These are phyloP conservation scores for Neurospora hispaniola DNA, from an alignment of 495 filamentous ascomycete species.

Conservation along the genomic window DNA sequence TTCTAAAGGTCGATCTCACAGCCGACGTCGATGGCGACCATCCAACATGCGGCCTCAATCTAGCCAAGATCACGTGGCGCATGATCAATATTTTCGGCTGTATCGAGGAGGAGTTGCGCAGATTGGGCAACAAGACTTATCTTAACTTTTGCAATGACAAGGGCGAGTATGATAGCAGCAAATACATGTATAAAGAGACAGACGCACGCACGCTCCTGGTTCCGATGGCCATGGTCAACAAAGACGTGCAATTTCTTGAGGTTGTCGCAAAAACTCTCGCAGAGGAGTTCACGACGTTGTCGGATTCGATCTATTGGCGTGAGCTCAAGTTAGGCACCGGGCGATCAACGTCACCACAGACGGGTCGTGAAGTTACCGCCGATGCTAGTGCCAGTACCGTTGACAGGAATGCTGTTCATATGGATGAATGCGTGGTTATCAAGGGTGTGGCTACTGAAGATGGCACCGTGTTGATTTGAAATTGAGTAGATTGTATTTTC, in stretches of 20 bases:
- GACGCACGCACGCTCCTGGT: neutral
- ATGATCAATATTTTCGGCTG: constrained; percentile 19
- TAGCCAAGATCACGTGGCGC: constrained; percentile 12
- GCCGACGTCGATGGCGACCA: constrained; percentile 17
- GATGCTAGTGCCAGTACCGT: neutral
- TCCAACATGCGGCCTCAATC: constrained; percentile 24
- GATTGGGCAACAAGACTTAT: constrained; percentile 31
- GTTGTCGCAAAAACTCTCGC: neutral
- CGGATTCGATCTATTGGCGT: neutral
- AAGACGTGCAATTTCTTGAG: neutral
- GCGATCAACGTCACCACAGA: neutral
- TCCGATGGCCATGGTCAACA: neutral
- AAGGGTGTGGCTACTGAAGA: neutral
- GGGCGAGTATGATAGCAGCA: neutral
- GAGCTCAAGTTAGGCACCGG: neutral
- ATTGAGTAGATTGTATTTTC: neutral
- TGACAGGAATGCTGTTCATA: neutral
- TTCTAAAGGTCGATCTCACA: constrained; percentile 20
- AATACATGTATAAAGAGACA: neutral
- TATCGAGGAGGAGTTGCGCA: constrained; percentile 53
- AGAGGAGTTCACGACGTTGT: neutral
- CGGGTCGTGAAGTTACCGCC: neutral
- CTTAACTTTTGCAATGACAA: neutral
- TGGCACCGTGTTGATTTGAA: neutral
- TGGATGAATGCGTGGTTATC: neutral